These are phyloP conservation scores for Agrocybe praecox DNA, from an alignment of 768 basidiomycete genomes.

Conservation along the genomic window DNA sequence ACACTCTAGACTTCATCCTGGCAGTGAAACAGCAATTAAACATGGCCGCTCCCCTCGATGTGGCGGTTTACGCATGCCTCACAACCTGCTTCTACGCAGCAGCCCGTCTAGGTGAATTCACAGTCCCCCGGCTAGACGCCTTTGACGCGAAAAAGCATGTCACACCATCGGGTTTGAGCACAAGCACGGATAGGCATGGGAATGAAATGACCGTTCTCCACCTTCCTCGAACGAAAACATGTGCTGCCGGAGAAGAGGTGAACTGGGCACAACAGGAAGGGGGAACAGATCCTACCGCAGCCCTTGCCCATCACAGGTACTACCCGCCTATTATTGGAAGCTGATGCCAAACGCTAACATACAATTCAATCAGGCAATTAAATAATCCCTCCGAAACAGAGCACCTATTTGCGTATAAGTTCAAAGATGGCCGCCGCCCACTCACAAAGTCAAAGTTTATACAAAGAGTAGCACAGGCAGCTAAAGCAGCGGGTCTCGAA, in stretches of 20 bases:
- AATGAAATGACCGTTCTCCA: slow-evolving; percentile 24
- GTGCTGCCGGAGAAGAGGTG: slow-evolving; percentile 22
- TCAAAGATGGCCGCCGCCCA: slow-evolving; percentile 10
- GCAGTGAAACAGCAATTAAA: slow-evolving; percentile 22
- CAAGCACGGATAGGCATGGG: slow-evolving; percentile 23
- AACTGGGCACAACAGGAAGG: slow-evolving; percentile 27
- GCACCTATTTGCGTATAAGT: slow-evolving; percentile 30
- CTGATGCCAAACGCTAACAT: too few species aligned
- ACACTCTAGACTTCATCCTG: slow-evolving; percentile 25
- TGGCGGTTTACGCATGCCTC: slow-evolving; percentile 37
- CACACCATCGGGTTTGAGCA: slow-evolving; percentile 21
- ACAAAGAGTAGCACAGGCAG: slow-evolving; percentile 10
- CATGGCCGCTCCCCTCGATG: slow-evolving; percentile 28
- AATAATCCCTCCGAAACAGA: slow-evolving; percentile 6
- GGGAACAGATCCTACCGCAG: slow-evolving; percentile 21
- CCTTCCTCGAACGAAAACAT: slow-evolving; percentile 29
- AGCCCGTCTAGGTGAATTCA: slow-evolving; percentile 39
- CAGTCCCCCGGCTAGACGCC: slow-evolving; percentile 25
- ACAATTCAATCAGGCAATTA: not conserved
- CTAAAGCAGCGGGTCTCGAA: slow-evolving; percentile 6
- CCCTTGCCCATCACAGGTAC: slow-evolving; percentile 19
- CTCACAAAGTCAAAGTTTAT: slow-evolving; percentile 31
- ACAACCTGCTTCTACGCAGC: slow-evolving; percentile 38
- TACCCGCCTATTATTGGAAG: too few species aligned
- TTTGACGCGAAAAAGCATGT: slow-evolving; percentile 33